Evolutionary conservation across 257 asterid genomes (phyloP), one percentile per base, ranked within the genome.

Genomic region (Phtheirospermum japonicum): DNA sequence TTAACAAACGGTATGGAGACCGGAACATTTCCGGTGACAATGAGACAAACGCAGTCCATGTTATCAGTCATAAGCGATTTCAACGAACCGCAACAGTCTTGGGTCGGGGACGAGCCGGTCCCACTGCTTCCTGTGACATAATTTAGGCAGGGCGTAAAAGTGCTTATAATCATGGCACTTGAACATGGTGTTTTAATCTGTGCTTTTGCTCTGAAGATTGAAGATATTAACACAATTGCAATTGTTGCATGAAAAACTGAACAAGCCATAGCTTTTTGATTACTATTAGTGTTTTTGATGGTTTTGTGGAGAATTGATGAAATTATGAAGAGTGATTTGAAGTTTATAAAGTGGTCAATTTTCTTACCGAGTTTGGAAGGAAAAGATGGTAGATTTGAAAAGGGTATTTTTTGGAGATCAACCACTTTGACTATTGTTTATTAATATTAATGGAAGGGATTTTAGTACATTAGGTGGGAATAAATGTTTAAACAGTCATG

Each of bases 351-450:
- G 36, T 53, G 20, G 8, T 10, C 43, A 6, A 39, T 51, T 78
- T 14, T 4, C 12, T 43, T 43, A 39, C 12, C 12, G 52, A 39
- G 66, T 19, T 78, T 61, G 76, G 60, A 48, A 61, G 69, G 72
- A 46, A 67, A 12, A 48, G 33, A 6, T n/a, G 81, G 95, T 82
- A 69, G 92, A 71, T 83, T 71, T 71, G 79, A 49, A 20, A 55
- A 65, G 4, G 52, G 52, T n/a, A 10, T 39, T 18, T 76, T 14
- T 74, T 66, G 94, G 82, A 84, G 96, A 64, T 86, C 85, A 86
- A 81, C 97, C 16, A 74, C 87, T 73, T 77, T 76, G 71, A 77
- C 95, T 65, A 65, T 28, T 6, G 4, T 45, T 9, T 37, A 9
- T 37, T 9, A 23, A 23, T 37, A 9, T 37, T 9, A 23, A 23